Conservation (phyloP, 495 filamentous ascomycete species). For the Podospora didyma region DNA sequence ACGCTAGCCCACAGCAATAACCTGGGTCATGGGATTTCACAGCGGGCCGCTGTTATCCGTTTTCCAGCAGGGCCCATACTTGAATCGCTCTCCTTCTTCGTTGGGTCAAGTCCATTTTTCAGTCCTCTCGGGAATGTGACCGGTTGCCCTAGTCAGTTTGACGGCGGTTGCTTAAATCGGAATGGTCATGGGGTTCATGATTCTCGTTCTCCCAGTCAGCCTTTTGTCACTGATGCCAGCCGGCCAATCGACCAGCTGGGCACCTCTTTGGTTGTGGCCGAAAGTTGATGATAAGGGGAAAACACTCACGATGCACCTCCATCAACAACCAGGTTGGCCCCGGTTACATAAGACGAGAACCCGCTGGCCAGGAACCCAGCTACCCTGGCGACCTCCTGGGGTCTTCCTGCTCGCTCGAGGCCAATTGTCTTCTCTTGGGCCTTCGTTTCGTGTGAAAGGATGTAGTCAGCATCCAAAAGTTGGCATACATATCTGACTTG, state of each 20-base stretch:
- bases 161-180: conserved; percentile 32
- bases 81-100: too few species aligned
- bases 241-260: too few species aligned
- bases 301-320: conserved; percentile 46
- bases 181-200: conserved; percentile 42
- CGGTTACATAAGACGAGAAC: conserved; percentile 55
- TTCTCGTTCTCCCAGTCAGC: too few species aligned
- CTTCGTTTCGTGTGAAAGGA: conserved; percentile 4
- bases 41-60: conserved; percentile 4
- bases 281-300: neutral
- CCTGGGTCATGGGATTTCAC: conserved; percentile 1
- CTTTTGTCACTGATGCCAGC: too few species aligned
- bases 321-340: conserved; percentile 53
- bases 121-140: too few species aligned
- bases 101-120: too few species aligned
- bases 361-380: conserved; percentile 55
- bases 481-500: too few species aligned
- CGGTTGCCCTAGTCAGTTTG: neutral
- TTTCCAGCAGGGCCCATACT: neutral
- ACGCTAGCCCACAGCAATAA: neutral
- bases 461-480: neutral
- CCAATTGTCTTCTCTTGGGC: conserved; percentile 23
- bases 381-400: conserved; percentile 54
- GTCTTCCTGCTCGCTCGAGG: conserved; percentile 27
- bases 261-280: too few species aligned